Evolutionary conservation across 768 basidiomycete species (phyloP), one percentile per base, ranked within the genome.

Genomic region (Hypsizygus marmoreus): DNA sequence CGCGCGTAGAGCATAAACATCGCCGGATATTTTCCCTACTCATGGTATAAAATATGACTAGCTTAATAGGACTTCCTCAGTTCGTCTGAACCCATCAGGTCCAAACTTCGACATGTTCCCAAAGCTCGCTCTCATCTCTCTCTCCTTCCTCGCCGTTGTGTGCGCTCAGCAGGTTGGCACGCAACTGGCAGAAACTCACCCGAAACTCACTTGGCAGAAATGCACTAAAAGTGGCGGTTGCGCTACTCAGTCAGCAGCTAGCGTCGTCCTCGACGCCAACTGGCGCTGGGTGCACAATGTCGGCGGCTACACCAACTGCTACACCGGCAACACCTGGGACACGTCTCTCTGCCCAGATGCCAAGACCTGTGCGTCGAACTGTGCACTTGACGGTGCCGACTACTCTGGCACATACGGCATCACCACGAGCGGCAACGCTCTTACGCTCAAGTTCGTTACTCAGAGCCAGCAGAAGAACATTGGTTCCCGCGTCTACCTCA

Each of bases 201-300:
- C 76, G 11, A 34, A 59, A n/a, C 60, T 78, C 26, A 56, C 71
- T 34, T 70, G 64, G 58, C 63, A 73, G 55, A 66, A 72, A 46
- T 80, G 79, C 62, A 73, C 77, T 14, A 40, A 40, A 20, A 41
- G 56, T 20, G 71, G 74, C 34, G 60, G 63, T 16, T 77, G 77
- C 66, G 65, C 61, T 10, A 69, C 65, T 14, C 57, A 61, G 28
- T 50, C 57, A 23, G 24, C 38, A n/a, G 66, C 66, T 3, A 42
- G 61, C 17, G 66, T 81, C 57, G 72, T 74, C 30, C 71, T 81
- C 60, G 79, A 80, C 62, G 55, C 73, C 48, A 80, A 80, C 70
- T 81, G 76, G 76, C 76, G 79, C 48, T 79, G 75, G 76, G 57
- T 75, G 45, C n/a, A n/a, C n/a, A n/a, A n/a, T n/a, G n/a, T n/a